A percentile compares a stretch with the other conserved stretches of the same genome.
phyloP scores from a whole-genome alignment of 208 protist genomes.

The Trypanosoma melophagium region DNA sequence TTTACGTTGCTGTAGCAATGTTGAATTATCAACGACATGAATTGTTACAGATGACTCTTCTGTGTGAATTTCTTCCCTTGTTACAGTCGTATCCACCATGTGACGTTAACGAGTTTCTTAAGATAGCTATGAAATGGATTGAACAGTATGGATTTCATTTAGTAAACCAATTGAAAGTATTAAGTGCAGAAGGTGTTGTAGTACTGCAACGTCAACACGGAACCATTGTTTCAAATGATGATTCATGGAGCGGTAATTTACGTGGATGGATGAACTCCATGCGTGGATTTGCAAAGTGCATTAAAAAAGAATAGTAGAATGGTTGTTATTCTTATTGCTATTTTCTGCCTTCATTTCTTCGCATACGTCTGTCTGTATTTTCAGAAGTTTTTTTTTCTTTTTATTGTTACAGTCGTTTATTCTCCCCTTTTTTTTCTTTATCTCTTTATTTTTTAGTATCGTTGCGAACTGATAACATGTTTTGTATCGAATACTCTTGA shows the following conservation, averaged over 20 bases:
- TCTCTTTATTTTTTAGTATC: no score
- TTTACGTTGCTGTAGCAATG: constrained; percentile 70
- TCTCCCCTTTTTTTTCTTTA: no score
- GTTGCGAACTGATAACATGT: no score
- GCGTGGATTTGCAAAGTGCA: constrained; percentile 10
- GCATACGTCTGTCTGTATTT: no score
- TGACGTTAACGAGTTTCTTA: constrained; percentile 59
- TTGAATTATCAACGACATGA: constrained; percentile 40
- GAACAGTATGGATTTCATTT: constrained; percentile 42
- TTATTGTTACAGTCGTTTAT: no score
- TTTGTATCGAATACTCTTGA: no score
- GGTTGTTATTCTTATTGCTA: background rate
- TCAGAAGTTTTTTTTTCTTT: no score
- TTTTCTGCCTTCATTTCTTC: background rate
- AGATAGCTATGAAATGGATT: constrained; percentile 54
- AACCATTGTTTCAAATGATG: constrained; percentile 7
- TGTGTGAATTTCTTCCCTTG: constrained; percentile 56
- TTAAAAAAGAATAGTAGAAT: background rate
- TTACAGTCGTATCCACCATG: constrained; percentile 61
- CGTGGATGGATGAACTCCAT: constrained; percentile 20
- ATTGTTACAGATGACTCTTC: constrained; percentile 35
- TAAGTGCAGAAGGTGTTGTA: constrained; percentile 36
- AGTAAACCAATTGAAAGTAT: constrained; percentile 35
- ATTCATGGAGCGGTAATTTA: constrained; percentile 2
- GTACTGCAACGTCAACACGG: constrained; percentile 32